These are phyloP conservation scores for Saprolegnia diclina DNA, from an alignment of 352 stramenopile genomes.

Conservation along the genomic window DNA sequence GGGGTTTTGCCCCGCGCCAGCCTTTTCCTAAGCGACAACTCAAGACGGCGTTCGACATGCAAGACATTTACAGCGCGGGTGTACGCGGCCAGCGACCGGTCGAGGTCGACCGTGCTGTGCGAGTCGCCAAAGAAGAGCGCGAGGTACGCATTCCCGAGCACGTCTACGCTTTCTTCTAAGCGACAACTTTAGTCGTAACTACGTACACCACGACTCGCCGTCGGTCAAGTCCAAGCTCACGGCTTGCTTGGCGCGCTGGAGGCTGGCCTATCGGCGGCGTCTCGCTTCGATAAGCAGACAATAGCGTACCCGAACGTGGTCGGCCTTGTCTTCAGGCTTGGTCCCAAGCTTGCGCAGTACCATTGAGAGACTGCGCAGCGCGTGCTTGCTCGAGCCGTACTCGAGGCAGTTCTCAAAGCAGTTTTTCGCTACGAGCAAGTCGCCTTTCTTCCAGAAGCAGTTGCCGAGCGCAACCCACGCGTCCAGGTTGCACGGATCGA, in stretches of 20 bases:
- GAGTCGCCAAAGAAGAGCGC: conserved; percentile 19
- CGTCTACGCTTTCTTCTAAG: conserved; percentile 8
- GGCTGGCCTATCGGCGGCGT: not conserved
- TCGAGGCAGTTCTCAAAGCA: conserved; percentile 27
- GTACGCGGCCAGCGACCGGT: conserved; percentile 24
- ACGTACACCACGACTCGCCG: conserved; percentile 27
- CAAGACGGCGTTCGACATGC: too few species aligned
- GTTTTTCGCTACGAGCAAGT: conserved; percentile 10
- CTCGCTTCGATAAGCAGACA: not conserved
- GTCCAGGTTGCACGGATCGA: conserved; percentile 26
- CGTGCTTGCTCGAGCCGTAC: conserved; percentile 20
- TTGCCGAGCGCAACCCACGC: conserved; percentile 21
- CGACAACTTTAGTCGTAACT: conserved; percentile 1
- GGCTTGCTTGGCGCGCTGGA: conserved; percentile 15
- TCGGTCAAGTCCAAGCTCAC: conserved; percentile 23
- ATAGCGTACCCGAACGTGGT: conserved; percentile 7
- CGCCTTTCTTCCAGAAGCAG: conserved; percentile 27
- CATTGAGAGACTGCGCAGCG: conserved; percentile 24
- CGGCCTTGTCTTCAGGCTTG: conserved; percentile 11
- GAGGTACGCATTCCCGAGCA: conserved; percentile 24
- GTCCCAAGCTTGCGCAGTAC: conserved; percentile 17
- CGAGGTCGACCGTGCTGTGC: conserved; percentile 23
- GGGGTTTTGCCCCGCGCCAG: conserved; percentile 15
- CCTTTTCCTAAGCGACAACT: conserved; percentile 7
- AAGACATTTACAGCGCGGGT: not conserved